A percentile compares a stretch with the other conserved stretches of the same genome.
phyloP scores from a whole-genome alignment of 768 basidiomycete genomes.

The Leccinum disarticulatum region DNA sequence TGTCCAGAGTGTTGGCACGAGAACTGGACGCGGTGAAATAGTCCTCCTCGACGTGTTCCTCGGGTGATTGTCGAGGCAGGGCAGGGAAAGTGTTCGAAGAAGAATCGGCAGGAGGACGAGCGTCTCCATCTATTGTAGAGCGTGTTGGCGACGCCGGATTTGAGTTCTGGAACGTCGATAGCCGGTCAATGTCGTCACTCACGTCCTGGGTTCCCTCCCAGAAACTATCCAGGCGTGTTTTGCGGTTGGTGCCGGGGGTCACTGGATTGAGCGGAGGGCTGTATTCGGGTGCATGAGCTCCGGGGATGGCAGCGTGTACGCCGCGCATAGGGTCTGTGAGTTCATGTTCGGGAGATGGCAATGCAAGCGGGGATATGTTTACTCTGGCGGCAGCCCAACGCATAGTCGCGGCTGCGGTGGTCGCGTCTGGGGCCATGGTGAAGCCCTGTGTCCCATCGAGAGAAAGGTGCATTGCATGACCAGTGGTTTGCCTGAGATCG shows the following conservation, averaged over 20 bases:
- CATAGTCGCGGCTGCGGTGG: slow-evolving; percentile 76
- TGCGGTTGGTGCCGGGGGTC: slow-evolving; percentile 52
- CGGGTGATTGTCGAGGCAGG: slow-evolving; percentile 23
- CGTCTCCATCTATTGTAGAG: slow-evolving; percentile 8
- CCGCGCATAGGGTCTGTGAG: slow-evolving; percentile 88
- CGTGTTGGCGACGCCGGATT: slow-evolving; percentile 24
- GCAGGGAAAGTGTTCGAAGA: slow-evolving; percentile 11
- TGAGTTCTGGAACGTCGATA: slow-evolving; percentile 27
- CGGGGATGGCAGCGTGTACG: slow-evolving; percentile 63
- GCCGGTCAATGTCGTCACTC: slow-evolving; percentile 34
- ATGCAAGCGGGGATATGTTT: slow-evolving; percentile 80
- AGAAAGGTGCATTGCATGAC: slow-evolving; percentile 28
- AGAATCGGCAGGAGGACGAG: slow-evolving; percentile 6
- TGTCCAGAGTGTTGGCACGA: slow-evolving; percentile 23
- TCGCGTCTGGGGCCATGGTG: slow-evolving; percentile 48
- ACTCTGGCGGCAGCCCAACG: slow-evolving; percentile 83
- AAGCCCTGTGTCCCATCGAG: slow-evolving; percentile 31
- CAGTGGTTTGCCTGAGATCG: slow-evolving; percentile 38
- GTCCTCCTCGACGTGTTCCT: slow-evolving; percentile 29
- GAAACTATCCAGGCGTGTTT: slow-evolving; percentile 62
- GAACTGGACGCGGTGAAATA: slow-evolving; percentile 32
- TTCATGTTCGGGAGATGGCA: slow-evolving; percentile 91
- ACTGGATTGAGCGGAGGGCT: slow-evolving; percentile 37
- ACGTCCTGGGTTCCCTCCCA: slow-evolving; percentile 79
- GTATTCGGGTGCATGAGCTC: slow-evolving; percentile 46